Percentiles rank a stretch among this genome's conserved stretches.
These are phyloP conservation scores for Fragosphaeria purpurea DNA, from an alignment of 2,329 filamentous ascomycete genomes.

Conservation along the genomic window DNA sequence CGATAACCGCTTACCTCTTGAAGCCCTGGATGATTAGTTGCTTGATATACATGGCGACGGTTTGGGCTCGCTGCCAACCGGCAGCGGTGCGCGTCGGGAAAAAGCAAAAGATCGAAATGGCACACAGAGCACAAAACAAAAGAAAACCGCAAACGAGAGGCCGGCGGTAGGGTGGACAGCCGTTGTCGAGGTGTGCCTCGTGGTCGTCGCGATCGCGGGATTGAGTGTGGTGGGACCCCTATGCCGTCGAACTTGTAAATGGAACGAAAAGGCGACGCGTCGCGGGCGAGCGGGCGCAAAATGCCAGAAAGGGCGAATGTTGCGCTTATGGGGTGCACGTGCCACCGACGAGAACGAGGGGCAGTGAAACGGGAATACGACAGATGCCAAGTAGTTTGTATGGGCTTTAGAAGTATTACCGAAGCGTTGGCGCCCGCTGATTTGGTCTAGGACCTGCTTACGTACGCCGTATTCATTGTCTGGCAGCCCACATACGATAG, in stretches of 20 bases:
- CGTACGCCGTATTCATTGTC: no score
- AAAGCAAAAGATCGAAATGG: not conserved
- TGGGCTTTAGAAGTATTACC: no score
- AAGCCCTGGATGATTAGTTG: slow-evolving; percentile 99
- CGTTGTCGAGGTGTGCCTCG: not conserved
- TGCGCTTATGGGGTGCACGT: slow-evolving; percentile 7
- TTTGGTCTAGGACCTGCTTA: no score
- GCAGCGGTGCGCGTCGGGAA: slow-evolving; percentile 11
- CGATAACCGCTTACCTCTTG: slow-evolving; percentile 59
- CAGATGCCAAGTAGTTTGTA: no score
- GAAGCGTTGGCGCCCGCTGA: no score
- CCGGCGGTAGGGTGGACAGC: not conserved
- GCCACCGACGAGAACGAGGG: slow-evolving; percentile 3
- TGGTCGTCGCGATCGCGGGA: slow-evolving; percentile 10
- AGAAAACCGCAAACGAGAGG: not conserved
- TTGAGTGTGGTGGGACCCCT: not conserved
- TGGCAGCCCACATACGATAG: no score
- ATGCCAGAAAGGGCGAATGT: slow-evolving; percentile 1
- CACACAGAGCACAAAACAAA: not conserved
- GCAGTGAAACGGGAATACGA: not conserved
- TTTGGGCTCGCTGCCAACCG: slow-evolving; percentile 18
- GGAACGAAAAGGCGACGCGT: slow-evolving; percentile 11
- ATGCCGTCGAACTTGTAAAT: slow-evolving; percentile 4
- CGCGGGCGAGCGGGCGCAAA: slow-evolving; percentile 8
- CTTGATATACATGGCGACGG: slow-evolving; percentile 82